Percentiles rank a stretch among this genome's conserved stretches.
Conservation (phyloP, 495 filamentous ascomycete species). For the Tuber brumale region DNA sequence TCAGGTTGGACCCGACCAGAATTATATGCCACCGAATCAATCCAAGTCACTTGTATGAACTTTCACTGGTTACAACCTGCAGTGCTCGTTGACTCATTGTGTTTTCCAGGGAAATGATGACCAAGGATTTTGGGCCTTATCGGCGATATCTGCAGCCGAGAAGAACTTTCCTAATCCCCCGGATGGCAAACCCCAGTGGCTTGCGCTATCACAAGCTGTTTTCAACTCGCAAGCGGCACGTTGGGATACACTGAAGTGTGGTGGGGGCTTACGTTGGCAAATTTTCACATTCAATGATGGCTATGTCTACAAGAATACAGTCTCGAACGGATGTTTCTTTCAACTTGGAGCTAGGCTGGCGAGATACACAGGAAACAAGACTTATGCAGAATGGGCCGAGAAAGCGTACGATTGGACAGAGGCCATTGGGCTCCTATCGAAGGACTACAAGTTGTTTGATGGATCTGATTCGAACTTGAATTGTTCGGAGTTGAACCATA, state of each 20-base stretch:
- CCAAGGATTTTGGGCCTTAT: slow-evolving; percentile 74
- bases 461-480: slow-evolving; percentile 53
- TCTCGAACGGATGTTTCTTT: slow-evolving; percentile 75
- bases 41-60: slow-evolving; percentile 53
- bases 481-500: slow-evolving; percentile 36
- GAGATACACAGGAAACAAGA: slow-evolving; percentile 67
- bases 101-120: slow-evolving; percentile 64
- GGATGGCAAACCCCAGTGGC: slow-evolving; percentile 57
- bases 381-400: slow-evolving; percentile 70
- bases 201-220: slow-evolving; percentile 69
- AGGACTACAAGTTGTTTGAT: slow-evolving; percentile 59
- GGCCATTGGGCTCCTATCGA: slow-evolving; percentile 57
- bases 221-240: slow-evolving; percentile 64
- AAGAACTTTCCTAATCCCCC: slow-evolving; percentile 62
- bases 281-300: slow-evolving; percentile 75
- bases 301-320: slow-evolving; percentile 77
- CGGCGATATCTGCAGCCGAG: slow-evolving; percentile 68
- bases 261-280: slow-evolving; percentile 78
- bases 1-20: slow-evolving; percentile 59
- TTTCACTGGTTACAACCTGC: neutral
- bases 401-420: slow-evolving; percentile 67
- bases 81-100: slow-evolving; percentile 1
- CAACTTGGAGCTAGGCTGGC: slow-evolving; percentile 71
- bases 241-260: slow-evolving; percentile 64
- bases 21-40: slow-evolving; percentile 70